Percentiles rank a stretch among this genome's conserved stretches.
phyloP scores from a whole-genome alignment of 2,329 filamentous ascomycete species.

The Ambrosiella xylebori region DNA sequence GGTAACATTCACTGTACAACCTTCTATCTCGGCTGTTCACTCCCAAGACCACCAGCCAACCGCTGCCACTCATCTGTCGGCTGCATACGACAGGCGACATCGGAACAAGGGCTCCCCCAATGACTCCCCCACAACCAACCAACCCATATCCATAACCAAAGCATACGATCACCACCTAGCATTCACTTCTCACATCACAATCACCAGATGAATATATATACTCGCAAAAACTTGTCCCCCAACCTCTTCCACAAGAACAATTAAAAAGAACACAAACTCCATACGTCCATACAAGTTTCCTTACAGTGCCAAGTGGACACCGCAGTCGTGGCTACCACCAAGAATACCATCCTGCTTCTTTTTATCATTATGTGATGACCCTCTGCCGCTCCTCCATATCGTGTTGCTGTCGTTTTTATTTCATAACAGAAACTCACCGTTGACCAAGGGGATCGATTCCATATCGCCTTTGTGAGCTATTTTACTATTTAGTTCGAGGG shows the following conservation, averaged over 20 bases:
- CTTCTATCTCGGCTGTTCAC: background rate
- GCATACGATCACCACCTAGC: background rate
- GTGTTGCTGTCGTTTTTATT: background rate
- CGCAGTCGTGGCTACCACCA: background rate
- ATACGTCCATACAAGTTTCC: background rate
- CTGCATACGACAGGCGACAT: background rate
- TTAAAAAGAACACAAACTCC: too few species aligned
- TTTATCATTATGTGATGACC: background rate
- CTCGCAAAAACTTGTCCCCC: too few species aligned
- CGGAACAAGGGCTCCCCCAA: background rate
- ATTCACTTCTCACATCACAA: background rate
- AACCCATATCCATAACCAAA: background rate
- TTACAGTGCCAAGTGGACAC: background rate
- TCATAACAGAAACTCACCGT: slow-evolving; percentile 1
- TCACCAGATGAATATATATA: too few species aligned
- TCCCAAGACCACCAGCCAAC: background rate
- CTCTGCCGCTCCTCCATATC: background rate
- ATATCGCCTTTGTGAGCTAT: background rate
- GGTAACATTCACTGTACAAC: background rate
- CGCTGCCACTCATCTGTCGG: background rate
- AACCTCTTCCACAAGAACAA: too few species aligned
- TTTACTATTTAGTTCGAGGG: background rate
- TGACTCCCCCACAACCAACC: background rate
- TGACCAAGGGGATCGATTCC: background rate
- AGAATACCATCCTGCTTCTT: background rate